Base-by-base conservation (phyloP, 2,329 filamentous ascomycete genomes). In the Penicillium sp. region DNA sequence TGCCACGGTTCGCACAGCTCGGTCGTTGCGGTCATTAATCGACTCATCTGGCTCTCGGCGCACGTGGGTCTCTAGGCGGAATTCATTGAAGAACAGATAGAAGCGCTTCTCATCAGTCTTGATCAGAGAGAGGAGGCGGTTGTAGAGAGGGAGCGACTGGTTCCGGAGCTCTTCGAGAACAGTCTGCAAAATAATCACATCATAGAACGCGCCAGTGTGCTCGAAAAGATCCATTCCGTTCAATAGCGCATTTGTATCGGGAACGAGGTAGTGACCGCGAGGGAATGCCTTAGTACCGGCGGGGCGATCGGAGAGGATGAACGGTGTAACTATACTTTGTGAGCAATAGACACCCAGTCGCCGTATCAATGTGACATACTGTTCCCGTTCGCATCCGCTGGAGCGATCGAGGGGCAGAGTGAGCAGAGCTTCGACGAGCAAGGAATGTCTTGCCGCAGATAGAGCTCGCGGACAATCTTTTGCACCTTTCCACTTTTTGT, bases 81-180 rank as follows among this genome's bases (percentile, higher is more conserved):
- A 99, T 67, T 99, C 94, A 73, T 99, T 99, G 84, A 97, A 97
- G 73, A 99, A 99, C 50, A 99, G 90, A 69, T 97, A 97, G 72
- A 96, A 97, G 52, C 93, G 86, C 80, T 99, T 99, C 62, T 96
- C 92, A 67, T 96, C 92, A 69, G 93, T 96, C 75, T 93, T 96
- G 37, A 92, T 96, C 60, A 99, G 80, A 22, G 89, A 87, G 63
- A 97, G 85, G 48, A 99, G 80, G 37, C 94, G 89, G 73, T 97
- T 97, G 78, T 97, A 99, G 35, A 99, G 84, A 41, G 94, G 94
- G 58, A 97, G 76, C 12, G 93, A 97, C 65, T 92, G 86, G 73
- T 97, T 96, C 70, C 92, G 90, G 57, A 99, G 83, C 77, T 99
- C 94, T 75, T 99, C 94, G 14, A 99, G 85, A 5, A 99, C 94